A percentile compares a stretch with the other conserved stretches of the same genome.
phyloP scores from a whole-genome alignment of 2,329 filamentous ascomycete genomes.

The Aspergillus latus region DNA sequence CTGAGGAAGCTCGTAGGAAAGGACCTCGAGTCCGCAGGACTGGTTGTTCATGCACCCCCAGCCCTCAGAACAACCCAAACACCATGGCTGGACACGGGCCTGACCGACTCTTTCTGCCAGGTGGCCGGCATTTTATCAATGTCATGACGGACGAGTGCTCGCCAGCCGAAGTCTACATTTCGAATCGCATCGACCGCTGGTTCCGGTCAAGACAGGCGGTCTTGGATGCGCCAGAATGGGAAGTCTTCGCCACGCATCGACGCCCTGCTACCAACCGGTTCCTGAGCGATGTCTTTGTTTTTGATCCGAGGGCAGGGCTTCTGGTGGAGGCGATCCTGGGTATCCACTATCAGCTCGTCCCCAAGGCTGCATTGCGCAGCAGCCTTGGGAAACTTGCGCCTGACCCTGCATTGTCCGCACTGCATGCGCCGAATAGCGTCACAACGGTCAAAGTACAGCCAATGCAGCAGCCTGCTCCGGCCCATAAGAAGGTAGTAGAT shows the following conservation, averaged over 20 bases:
- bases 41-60: not conserved
- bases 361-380: not conserved
- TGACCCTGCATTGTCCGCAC: not conserved
- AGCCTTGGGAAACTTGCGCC: not conserved
- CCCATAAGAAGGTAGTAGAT: not conserved
- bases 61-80: not conserved
- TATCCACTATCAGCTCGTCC: not conserved
- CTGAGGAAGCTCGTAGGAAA: not conserved
- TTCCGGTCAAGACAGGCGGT: not conserved
- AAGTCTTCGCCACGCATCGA: not conserved
- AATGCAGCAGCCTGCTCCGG: not conserved
- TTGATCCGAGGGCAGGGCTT: not conserved
- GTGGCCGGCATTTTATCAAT: not conserved
- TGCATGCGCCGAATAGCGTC: not conserved
- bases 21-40: not conserved
- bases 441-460: not conserved
- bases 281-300: not conserved
- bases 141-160: not conserved
- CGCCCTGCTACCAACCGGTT: not conserved
- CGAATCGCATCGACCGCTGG: not conserved
- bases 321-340: not conserved
- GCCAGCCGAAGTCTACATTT: not conserved
- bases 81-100: not conserved
- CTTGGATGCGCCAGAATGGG: not conserved
- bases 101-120: not conserved